Base-by-base conservation (phyloP, 1,284 basidiomycete genomes). In the Ustilago cynodontis region DNA sequence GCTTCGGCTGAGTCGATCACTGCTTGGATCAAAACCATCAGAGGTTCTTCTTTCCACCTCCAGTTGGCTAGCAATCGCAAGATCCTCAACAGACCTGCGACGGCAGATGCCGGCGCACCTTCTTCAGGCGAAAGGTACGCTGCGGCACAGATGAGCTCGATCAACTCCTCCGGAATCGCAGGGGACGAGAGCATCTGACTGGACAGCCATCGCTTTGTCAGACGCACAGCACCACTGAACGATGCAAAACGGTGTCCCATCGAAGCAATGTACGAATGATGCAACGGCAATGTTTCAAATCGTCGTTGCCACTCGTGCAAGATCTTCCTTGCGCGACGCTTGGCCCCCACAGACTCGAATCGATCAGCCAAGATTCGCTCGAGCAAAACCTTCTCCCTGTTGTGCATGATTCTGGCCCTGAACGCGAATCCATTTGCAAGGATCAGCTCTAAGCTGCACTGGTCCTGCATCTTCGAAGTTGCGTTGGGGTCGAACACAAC, bases 121-220 rank as follows among this genome's bases (percentile, higher is more conserved):
- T 78, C 80, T 22, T 73, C 77, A 6, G 78, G 73, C 54, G 86
- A 87, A 49, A 90, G 82, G 77, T 89, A 91, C 2, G 89, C 87
- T 22, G 86, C 85, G 0, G 93, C 93, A 80, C 92, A 93, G 31
- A 99, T 85, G 13, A 99, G 87, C 86, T 99, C 97, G 51, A 94
- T 89, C 0, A 91, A 90, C 85, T 98, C 94, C 62, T 91, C 89
- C 6, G 89, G 88, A 47, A 95, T 87, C 77, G 94, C 91, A 1
- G 89, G 87, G 18, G 93, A 88, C 14, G 79, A 66, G 24, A 98
- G 89, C 92, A 96, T 93, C 86, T 99, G 97, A 1, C 92, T 88
- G 0, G 92, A 90, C 53, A 98, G 87, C 97, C 97, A 99, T 56
- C 97, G 90, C 87, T 98, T 96, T 45, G 93, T 90, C 24, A 99